Conservation (phyloP, 2,329 filamentous ascomycete genomes). For the Ascochyta fabae region DNA sequence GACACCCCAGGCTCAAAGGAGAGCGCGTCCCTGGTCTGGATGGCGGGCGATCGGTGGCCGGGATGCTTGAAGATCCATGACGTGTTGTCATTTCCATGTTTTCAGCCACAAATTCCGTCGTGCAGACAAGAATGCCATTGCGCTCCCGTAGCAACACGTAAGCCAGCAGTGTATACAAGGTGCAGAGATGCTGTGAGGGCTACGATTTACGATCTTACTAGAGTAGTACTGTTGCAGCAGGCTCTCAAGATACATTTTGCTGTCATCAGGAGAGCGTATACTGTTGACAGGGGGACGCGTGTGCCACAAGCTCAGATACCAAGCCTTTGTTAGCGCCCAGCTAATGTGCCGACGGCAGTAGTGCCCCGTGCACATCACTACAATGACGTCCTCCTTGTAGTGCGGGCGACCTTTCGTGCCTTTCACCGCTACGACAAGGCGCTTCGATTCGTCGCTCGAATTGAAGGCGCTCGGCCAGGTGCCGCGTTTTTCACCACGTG, state of each 20-base stretch:
- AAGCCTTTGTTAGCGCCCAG: neutral
- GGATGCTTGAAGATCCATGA: conserved; percentile 18
- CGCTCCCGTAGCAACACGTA: neutral
- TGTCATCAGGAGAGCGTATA: conserved; percentile 2
- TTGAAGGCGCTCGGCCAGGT: neutral
- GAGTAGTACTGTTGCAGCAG: neutral
- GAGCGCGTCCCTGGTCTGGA: conserved; percentile 17
- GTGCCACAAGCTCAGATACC: conserved; percentile 10
- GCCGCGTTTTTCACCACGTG: conserved; percentile 8
- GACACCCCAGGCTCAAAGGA: conserved; percentile 12
- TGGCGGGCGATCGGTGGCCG: conserved; percentile 14
- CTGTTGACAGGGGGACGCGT: conserved; percentile 8
- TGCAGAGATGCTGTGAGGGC: neutral
- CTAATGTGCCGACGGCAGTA: conserved; percentile 14
- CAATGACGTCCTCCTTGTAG: conserved; percentile 8
- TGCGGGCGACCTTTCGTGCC: neutral
- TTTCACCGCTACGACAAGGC: conserved; percentile 6
- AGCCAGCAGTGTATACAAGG: neutral
- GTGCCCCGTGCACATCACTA: conserved; percentile 8
- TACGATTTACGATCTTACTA: neutral
- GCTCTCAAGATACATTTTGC: neutral
- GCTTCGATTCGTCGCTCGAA: conserved; percentile 3
- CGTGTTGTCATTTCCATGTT: conserved; percentile 16
- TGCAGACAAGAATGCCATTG: conserved; percentile 7
- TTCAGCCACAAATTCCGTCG: conserved; percentile 17